These are phyloP conservation scores for Pythium volutum DNA, from an alignment of 352 stramenopile genomes.

Conservation along the genomic window DNA sequence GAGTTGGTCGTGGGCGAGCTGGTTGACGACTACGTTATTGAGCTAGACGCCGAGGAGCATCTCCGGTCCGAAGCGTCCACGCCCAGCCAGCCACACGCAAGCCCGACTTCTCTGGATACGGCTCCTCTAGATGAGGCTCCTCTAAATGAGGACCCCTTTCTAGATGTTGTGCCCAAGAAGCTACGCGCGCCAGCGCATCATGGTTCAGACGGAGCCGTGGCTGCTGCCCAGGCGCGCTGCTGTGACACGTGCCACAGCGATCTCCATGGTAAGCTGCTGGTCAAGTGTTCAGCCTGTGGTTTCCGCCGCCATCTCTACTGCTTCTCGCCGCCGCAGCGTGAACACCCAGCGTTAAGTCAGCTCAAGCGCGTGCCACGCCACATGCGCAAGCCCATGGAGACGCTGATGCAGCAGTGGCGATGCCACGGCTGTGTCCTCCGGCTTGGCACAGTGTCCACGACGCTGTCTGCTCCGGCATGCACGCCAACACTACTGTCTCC, in stretches of 20 bases:
- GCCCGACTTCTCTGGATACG: background rate
- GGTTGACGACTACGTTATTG: conserved; percentile 13
- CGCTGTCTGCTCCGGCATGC: background rate
- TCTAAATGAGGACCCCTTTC: background rate
- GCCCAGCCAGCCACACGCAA: background rate
- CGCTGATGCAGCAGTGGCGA: conserved; percentile 27
- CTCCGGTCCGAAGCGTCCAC: background rate
- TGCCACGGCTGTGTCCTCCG: conserved; percentile 26
- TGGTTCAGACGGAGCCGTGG: background rate
- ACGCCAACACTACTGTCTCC: background rate
- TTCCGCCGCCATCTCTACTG: conserved; percentile 71
- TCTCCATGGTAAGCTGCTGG: conserved; percentile 62
- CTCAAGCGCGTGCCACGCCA: conserved; percentile 22
- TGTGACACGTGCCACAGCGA: conserved; percentile 63
- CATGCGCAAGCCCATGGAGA: conserved; percentile 12
- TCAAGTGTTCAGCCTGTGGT: conserved; percentile 39
- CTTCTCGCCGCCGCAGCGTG: conserved; percentile 55
- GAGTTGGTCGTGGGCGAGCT: background rate
- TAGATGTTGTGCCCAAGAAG: conserved; percentile 23
- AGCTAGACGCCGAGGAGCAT: conserved; percentile 1
- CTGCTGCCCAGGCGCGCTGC: background rate
- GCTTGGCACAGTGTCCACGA: background rate
- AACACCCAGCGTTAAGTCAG: conserved; percentile 41
- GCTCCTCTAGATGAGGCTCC: background rate
- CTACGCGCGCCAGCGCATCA: background rate